These are phyloP conservation scores for Beauveria brongniartii DNA, from an alignment of 2,329 filamentous ascomycete species.

Conservation along the genomic window DNA sequence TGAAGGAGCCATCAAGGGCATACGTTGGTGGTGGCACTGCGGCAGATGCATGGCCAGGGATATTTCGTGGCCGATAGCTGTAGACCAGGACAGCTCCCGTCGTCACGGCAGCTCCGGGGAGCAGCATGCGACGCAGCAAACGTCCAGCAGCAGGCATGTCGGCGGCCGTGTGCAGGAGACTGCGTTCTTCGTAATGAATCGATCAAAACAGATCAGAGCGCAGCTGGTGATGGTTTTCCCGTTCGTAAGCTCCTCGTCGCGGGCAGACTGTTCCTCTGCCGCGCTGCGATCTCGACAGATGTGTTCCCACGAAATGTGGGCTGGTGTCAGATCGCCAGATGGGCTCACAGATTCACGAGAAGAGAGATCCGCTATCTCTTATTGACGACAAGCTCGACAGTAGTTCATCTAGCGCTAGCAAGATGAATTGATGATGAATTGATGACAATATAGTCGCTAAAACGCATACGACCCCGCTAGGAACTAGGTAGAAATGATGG, in stretches of 20 bases:
- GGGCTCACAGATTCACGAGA: neutral
- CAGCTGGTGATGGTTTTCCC: neutral
- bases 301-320: neutral
- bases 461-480: neutral
- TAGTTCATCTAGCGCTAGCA: neutral
- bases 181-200: neutral
- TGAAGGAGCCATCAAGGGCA: conserved; percentile 59
- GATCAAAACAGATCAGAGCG: neutral
- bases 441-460: neutral
- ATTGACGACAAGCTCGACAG: neutral
- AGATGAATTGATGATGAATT: neutral
- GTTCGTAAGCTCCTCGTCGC: neutral
- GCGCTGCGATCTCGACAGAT: neutral
- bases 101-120: conserved; percentile 33
- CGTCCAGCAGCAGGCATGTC: neutral
- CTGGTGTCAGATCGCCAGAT: conserved; percentile 2
- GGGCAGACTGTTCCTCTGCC: neutral
- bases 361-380: neutral
- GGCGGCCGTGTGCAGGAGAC: neutral
- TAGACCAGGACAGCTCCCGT: conserved; percentile 40
- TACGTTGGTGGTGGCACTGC: conserved; percentile 64
- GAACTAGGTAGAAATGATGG: neutral
- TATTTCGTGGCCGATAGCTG: conserved; percentile 60
- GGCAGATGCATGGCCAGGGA: conserved; percentile 60
- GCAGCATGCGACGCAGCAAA: conserved; percentile 34